Evolutionary conservation across 345 rosid species (phyloP).

Genomic region (Lepidium didymum): DNA sequence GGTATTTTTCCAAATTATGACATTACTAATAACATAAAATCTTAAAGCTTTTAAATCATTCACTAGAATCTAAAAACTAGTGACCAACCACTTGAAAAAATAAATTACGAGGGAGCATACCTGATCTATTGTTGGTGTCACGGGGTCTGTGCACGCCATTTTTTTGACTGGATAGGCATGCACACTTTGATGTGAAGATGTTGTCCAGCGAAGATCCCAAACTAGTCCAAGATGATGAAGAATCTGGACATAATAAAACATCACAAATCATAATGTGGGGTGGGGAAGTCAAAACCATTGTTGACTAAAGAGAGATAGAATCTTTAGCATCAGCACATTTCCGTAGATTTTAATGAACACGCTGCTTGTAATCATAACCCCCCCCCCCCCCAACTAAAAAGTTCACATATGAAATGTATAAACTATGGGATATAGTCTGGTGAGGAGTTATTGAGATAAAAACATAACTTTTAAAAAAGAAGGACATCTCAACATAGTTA

Average conservation of each 20-base stretch:
- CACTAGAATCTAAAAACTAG: not conserved
- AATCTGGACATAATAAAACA: slow-evolving; percentile 45
- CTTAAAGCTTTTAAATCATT: slow-evolving; percentile 9
- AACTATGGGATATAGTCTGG: not conserved
- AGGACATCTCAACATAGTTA: not conserved
- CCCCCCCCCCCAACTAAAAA: not conserved
- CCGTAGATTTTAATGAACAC: not conserved
- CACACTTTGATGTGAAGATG: slow-evolving; percentile 35
- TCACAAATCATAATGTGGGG: not conserved
- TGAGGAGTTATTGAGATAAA: not conserved
- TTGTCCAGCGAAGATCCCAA: slow-evolving; percentile 80
- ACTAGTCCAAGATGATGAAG: slow-evolving; percentile 81
- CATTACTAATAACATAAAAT: not conserved
- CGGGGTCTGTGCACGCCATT: slow-evolving; percentile 44
- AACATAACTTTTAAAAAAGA: not conserved
- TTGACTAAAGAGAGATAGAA: not conserved
- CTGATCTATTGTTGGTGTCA: slow-evolving; percentile 59
- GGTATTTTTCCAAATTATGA: not conserved
- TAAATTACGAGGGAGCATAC: slow-evolving; percentile 30
- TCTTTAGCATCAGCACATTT: not conserved
- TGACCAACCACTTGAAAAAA: slow-evolving; percentile 2
- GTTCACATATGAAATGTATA: slow-evolving; percentile 3
- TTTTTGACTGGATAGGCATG: slow-evolving; percentile 33
- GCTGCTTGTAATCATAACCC: not conserved
- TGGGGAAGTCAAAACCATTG: not conserved